Conservation (phyloP, 129 eudicot species). For the Deinandra increscens region DNA sequence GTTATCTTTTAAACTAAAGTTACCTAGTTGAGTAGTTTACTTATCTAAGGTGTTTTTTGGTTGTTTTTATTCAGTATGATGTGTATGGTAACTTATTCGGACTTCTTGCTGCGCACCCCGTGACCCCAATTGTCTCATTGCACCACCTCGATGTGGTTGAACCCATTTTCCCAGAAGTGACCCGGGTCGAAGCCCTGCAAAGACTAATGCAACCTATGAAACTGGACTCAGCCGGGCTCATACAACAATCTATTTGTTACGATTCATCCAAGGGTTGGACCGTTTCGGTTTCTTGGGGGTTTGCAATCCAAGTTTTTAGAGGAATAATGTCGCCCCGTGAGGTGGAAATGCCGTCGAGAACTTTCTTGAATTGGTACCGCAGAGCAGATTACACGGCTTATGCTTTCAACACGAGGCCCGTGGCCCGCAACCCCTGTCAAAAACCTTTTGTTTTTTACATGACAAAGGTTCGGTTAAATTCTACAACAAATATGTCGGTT, state of each 20-base stretch:
- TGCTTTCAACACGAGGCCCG: slow-evolving; percentile 94
- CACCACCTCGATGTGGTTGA: slow-evolving; percentile 96
- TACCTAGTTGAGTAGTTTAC: not conserved
- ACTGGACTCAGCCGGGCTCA: slow-evolving; percentile 84
- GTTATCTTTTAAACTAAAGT: not conserved
- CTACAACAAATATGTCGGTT: slow-evolving; percentile 44
- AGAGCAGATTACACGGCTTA: slow-evolving; percentile 94
- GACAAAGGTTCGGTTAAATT: slow-evolving; percentile 49
- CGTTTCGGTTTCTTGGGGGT: slow-evolving; percentile 95
- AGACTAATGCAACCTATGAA: slow-evolving; percentile 69
- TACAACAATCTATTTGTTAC: slow-evolving; percentile 93
- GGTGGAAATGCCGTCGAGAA: slow-evolving; percentile 95
- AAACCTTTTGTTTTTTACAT: slow-evolving; percentile 85
- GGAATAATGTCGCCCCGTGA: slow-evolving; percentile 92
- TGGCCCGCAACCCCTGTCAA: slow-evolving; percentile 79
- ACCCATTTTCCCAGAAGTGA: slow-evolving; percentile 86
- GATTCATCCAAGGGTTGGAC: slow-evolving; percentile 65
- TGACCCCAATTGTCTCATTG: slow-evolving; percentile 74
- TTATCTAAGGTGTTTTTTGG: not conserved
- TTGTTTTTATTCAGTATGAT: slow-evolving; percentile 61
- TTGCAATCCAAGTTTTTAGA: slow-evolving; percentile 79
- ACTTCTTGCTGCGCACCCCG: slow-evolving; percentile 89
- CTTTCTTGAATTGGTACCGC: slow-evolving; percentile 93
- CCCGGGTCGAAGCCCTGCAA: slow-evolving; percentile 73
- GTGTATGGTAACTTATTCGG: slow-evolving; percentile 95